Evolutionary conservation across 352 stramenopile species (phyloP).

Genomic region (Pythium pyrilobum): DNA sequence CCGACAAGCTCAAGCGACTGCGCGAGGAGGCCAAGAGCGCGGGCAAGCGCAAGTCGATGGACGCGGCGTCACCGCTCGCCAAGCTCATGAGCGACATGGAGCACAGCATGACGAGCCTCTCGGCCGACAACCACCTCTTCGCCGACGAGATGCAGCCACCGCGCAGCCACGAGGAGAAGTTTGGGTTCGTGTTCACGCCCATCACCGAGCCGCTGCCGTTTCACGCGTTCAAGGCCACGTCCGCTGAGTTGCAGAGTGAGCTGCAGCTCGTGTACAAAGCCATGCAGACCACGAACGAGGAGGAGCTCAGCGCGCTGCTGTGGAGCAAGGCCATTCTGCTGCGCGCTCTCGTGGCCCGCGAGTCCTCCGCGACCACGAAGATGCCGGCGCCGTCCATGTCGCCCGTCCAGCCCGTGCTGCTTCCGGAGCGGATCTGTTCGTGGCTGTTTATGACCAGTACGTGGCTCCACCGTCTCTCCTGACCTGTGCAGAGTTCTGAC

Average conservation of each 20-base stretch:
- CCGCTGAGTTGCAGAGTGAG: constrained; percentile 44
- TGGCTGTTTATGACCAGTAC: constrained; percentile 82
- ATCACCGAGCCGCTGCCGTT: constrained; percentile 63
- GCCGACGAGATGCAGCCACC: constrained; percentile 30
- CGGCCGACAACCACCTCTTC: constrained; percentile 58
- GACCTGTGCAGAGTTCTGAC: too few relatives aligned
- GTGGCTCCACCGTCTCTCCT: too few relatives aligned
- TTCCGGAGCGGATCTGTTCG: constrained; percentile 54
- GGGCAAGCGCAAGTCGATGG: constrained; percentile 1
- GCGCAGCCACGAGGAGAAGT: constrained; percentile 53
- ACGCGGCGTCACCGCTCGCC: constrained; percentile 30
- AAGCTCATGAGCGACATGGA: constrained; percentile 70
- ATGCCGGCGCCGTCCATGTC: neutral
- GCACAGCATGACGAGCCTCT: constrained; percentile 65
- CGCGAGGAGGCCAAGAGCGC: constrained; percentile 40
- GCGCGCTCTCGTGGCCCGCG: constrained; percentile 27
- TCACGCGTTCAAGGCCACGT: constrained; percentile 50
- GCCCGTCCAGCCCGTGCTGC: constrained; percentile 7
- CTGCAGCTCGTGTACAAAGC: constrained; percentile 53
- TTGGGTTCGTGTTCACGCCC: constrained; percentile 77
- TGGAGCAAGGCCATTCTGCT: constrained; percentile 75
- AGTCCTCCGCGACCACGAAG: constrained; percentile 13
- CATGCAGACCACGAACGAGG: constrained; percentile 46
- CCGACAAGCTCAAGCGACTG: constrained; percentile 50
- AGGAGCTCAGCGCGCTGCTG: constrained; percentile 52